Evolutionary conservation across 2,329 filamentous ascomycete genomes (phyloP).

Genomic region (Venturia aucupariae): DNA sequence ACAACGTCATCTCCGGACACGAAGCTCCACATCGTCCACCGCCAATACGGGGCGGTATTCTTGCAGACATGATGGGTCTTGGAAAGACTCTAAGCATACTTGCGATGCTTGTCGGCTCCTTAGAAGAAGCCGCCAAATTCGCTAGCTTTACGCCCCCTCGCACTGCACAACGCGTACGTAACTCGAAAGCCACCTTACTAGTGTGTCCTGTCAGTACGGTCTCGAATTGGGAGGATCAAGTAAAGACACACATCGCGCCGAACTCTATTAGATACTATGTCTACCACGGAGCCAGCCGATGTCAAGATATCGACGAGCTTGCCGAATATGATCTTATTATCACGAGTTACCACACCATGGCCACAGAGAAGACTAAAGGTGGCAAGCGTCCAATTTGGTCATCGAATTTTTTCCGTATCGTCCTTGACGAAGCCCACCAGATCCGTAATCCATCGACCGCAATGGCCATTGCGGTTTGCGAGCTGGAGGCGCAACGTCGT

Average conservation of each 20-base stretch:
- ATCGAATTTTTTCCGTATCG: conserved; percentile 86
- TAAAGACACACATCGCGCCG: conserved; percentile 66
- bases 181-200: conserved; percentile 72
- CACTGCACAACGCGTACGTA: conserved; percentile 37
- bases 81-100: conserved; percentile 64
- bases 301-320: conserved; percentile 51
- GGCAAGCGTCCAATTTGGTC: conserved; percentile 51
- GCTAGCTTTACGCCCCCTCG: conserved; percentile 41
- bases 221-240: conserved; percentile 90
- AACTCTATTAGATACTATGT: conserved; percentile 62
- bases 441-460: conserved; percentile 78
- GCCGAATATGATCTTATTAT: conserved; percentile 74
- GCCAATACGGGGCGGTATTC: conserved; percentile 35
- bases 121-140: conserved; percentile 56
- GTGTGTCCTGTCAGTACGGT: conserved; percentile 76
- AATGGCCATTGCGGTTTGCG: conserved; percentile 77
- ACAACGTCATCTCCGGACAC: conserved; percentile 78
- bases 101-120: conserved; percentile 61
- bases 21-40: conserved; percentile 24
- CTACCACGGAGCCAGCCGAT: conserved; percentile 75
- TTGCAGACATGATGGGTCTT: conserved; percentile 44
- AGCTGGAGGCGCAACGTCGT: conserved; percentile 66
- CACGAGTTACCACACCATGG: conserved; percentile 84
- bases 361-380: conserved; percentile 57
- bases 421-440: conserved; percentile 89